phyloP scores from a whole-genome alignment of 1,139 yeast genomes.

The Yamadazyma mexicana region DNA sequence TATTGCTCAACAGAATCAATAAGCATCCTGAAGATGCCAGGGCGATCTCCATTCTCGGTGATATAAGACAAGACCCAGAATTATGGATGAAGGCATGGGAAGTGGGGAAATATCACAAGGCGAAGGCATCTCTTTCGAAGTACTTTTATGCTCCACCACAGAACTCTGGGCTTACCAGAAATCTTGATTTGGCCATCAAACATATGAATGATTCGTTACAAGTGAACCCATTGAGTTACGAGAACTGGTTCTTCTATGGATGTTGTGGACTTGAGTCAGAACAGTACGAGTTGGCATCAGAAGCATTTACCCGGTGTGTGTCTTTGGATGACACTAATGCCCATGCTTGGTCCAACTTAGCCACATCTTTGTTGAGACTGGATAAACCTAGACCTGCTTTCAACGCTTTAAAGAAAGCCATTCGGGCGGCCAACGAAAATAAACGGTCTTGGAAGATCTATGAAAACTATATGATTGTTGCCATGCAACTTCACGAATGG shows the following conservation, averaged over 20 bases:
- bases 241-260: conserved; percentile 93
- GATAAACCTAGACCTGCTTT: conserved; percentile 76
- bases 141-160: conserved; percentile 70
- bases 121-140: conserved; percentile 80
- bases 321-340: conserved; percentile 81
- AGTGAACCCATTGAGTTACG: conserved; percentile 73
- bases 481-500: conserved; percentile 83
- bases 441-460: conserved; percentile 85
- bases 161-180: conserved; percentile 49
- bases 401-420: conserved; percentile 77
- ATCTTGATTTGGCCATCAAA: conserved; percentile 56
- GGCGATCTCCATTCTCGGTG: conserved; percentile 84
- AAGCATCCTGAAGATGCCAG: conserved; percentile 75
- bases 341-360: conserved; percentile 92
- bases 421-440: conserved; percentile 62
- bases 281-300: conserved; percentile 79
- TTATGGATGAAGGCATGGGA: conserved; percentile 90
- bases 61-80: conserved; percentile 71
- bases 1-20: conserved; percentile 56
- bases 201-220: conserved; percentile 76
- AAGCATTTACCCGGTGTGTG: conserved; percentile 91
- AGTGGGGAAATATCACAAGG: conserved; percentile 76
- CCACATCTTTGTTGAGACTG: conserved; percentile 69
- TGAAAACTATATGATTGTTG: conserved; percentile 83
- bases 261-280: conserved; percentile 79